These are phyloP conservation scores for Pezicula neosporulosa DNA, from an alignment of 2,329 filamentous ascomycete genomes.

Conservation along the genomic window DNA sequence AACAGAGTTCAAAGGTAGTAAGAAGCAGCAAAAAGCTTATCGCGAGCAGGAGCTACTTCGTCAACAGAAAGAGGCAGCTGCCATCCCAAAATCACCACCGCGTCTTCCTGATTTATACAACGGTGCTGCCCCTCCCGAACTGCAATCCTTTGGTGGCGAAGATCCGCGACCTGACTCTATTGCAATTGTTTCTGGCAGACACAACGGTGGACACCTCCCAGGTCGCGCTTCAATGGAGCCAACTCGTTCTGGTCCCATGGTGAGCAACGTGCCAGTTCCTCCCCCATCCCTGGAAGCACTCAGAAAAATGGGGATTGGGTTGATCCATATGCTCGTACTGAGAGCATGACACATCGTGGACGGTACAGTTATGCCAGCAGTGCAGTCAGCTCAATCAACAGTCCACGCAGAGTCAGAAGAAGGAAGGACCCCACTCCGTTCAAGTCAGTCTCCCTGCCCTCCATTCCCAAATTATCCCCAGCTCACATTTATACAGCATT, in stretches of 20 bases:
- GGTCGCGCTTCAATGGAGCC: conserved; percentile 52
- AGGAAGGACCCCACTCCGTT: conserved; percentile 97
- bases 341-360: conserved; percentile 96
- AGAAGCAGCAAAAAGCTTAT: conserved; percentile 49
- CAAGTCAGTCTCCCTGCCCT: conserved; percentile 66
- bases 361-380: conserved; percentile 96
- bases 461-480: background rate
- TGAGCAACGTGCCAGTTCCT: conserved; percentile 43
- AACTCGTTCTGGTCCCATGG: conserved; percentile 26
- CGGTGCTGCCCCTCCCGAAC: conserved; percentile 25
- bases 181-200: conserved; percentile 51
- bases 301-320: conserved; percentile 45
- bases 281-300: conserved; percentile 47
- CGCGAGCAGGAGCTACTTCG: conserved; percentile 48
- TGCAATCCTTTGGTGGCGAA: conserved; percentile 51
- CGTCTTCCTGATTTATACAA: conserved; percentile 48
- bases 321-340: conserved; percentile 78
- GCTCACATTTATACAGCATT: conserved; percentile 55
- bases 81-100: conserved; percentile 56
- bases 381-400: conserved; percentile 87
- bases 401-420: conserved; percentile 83
- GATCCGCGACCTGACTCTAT: conserved; percentile 56
- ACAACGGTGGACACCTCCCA: conserved; percentile 31
- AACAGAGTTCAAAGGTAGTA: conserved; percentile 58
- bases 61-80: conserved; percentile 50